phyloP scores from a whole-genome alignment of 2,329 filamentous ascomycete genomes.

The Alternaria sp. region DNA sequence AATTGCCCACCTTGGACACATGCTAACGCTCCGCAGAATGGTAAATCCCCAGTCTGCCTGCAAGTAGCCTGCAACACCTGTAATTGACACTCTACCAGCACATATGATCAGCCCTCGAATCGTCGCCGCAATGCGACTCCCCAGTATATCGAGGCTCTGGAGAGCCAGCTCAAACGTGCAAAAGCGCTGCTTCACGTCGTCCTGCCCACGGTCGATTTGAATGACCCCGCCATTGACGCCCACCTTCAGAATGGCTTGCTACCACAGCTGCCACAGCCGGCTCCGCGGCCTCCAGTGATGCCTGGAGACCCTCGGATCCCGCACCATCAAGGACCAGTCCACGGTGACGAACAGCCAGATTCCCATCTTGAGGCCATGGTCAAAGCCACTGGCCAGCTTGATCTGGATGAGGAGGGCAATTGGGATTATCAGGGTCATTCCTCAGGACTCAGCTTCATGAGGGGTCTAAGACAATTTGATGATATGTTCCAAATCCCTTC shows the following conservation, averaged over 20 bases:
- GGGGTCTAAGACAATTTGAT: conserved; percentile 86
- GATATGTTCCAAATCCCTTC: conserved; percentile 73
- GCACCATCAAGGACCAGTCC: conserved; percentile 27
- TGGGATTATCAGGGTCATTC: conserved; percentile 97
- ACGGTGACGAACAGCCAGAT: conserved; percentile 54
- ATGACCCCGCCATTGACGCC: conserved; percentile 83
- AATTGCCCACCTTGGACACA: conserved; percentile 8
- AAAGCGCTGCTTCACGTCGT: conserved; percentile 81
- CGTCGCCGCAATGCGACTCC: conserved; percentile 88
- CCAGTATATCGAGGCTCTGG: conserved; percentile 90
- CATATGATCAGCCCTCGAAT: conserved; percentile 94
- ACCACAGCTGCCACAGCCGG: conserved; percentile 48
- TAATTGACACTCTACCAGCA: conserved; percentile 50
- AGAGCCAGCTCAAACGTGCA: conserved; percentile 81
- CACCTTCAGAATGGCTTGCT: conserved; percentile 73
- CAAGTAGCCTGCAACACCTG: not conserved
- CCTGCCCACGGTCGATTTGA: conserved; percentile 83
- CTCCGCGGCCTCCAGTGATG: conserved; percentile 31
- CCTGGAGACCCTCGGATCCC: conserved; percentile 32
- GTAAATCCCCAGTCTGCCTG: conserved; percentile 14
- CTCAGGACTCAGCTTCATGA: conserved; percentile 88
- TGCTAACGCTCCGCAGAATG: conserved; percentile 69
- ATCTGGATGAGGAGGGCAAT: conserved; percentile 88
- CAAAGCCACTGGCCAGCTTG: conserved; percentile 86
- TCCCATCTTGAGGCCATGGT: conserved; percentile 93